phyloP scores from a whole-genome alignment of 495 filamentous ascomycete genomes.

The Penicillium coprophilum region DNA sequence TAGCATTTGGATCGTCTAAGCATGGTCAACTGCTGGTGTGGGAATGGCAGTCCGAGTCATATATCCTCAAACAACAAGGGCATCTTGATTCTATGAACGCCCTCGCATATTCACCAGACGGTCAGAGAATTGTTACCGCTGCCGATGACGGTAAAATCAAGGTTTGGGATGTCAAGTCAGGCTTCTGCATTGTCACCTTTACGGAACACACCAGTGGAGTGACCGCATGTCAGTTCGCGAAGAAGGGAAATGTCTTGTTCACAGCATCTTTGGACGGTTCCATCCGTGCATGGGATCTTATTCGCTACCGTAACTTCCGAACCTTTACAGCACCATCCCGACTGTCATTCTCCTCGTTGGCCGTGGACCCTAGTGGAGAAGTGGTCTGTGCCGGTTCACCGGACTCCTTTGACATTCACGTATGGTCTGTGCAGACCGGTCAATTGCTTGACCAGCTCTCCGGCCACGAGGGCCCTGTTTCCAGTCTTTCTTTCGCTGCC shows the following conservation, averaged over 20 bases:
- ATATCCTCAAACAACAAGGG: conserved; percentile 96
- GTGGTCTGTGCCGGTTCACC: conserved; percentile 92
- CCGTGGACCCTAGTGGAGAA: conserved; percentile 95
- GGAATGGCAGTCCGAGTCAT: conserved; percentile 99
- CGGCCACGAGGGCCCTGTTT: conserved; percentile 92
- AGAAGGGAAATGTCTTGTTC: conserved; percentile 91
- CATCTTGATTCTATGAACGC: conserved; percentile 97
- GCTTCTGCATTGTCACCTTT: conserved; percentile 97
- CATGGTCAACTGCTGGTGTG: conserved; percentile 93
- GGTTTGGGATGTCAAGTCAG: conserved; percentile 93
- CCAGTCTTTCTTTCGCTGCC: conserved; percentile 81
- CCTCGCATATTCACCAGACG: conserved; percentile 88
- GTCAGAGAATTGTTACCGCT: conserved; percentile 85
- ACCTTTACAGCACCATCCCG: conserved; percentile 93
- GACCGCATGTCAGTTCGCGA: conserved; percentile 92
- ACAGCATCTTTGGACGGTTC: conserved; percentile 93
- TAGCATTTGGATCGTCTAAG: conserved; percentile 96
- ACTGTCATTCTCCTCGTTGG: conserved; percentile 86
- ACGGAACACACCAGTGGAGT: conserved; percentile 95
- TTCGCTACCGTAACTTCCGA: conserved; percentile 93
- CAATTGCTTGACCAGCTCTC: conserved; percentile 88
- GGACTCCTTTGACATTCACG: conserved; percentile 94
- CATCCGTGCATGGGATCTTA: conserved; percentile 92
- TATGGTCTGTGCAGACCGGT: conserved; percentile 98
- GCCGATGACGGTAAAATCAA: conserved; percentile 98